These are phyloP conservation scores for Clavispora vitiphila DNA, from an alignment of 805 yeast genomes.

Conservation along the genomic window DNA sequence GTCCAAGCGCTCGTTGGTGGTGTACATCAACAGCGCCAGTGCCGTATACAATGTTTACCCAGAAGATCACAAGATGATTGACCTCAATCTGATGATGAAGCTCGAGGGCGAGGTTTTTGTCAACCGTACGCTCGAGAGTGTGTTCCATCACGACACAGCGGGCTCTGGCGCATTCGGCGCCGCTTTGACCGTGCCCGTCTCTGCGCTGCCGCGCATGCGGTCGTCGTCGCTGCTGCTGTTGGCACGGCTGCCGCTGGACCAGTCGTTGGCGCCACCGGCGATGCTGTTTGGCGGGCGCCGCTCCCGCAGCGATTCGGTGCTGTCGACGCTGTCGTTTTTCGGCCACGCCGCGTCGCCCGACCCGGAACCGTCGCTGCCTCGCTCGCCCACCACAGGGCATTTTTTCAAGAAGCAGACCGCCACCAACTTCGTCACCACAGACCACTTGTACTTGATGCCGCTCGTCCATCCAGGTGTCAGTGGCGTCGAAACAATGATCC, in stretches of 20 bases:
- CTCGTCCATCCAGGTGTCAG: slow-evolving; percentile 67
- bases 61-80: slow-evolving; percentile 51
- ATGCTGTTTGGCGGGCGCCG: slow-evolving; percentile 6
- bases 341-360: slow-evolving; percentile 22
- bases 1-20: slow-evolving; percentile 47
- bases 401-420: slow-evolving; percentile 26
- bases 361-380: slow-evolving; percentile 3
- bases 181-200: slow-evolving; percentile 13
- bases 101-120: slow-evolving; percentile 50
- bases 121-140: slow-evolving; percentile 34
- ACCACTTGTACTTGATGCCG: slow-evolving; percentile 63
- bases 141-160: slow-evolving; percentile 19
- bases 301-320: slow-evolving; percentile 19
- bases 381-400: slow-evolving; percentile 6
- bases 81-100: slow-evolving; percentile 51
- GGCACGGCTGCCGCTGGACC: slow-evolving; percentile 1
- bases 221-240: slow-evolving; percentile 12
- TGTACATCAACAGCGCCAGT: slow-evolving; percentile 41
- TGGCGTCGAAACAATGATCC: slow-evolving; percentile 66
- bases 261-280: not conserved
- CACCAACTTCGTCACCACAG: slow-evolving; percentile 27
- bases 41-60: slow-evolving; percentile 57
- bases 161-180: not conserved
- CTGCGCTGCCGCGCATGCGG: slow-evolving; percentile 15
- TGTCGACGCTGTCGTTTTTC: slow-evolving; percentile 28